Evolutionary conservation across 305 asterid genomes (phyloP), one percentile per base, ranked within the genome.

Genomic region (Rubia balearica): DNA sequence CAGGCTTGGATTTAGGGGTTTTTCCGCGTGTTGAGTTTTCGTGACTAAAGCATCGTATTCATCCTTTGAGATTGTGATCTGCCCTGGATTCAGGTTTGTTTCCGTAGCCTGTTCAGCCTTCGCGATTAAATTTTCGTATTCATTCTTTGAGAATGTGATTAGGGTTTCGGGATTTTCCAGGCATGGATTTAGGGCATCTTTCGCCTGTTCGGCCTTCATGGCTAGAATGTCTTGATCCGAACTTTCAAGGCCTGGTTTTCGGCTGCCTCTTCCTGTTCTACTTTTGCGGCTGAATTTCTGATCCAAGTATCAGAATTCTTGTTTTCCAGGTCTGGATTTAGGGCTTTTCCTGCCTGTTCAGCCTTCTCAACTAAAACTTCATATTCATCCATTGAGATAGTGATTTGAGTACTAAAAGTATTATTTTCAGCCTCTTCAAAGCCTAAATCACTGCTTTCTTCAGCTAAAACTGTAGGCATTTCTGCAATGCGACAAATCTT

Each of bases 401-500:
- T 76, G 51, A 74, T n/a, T 43, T 24, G 51, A 12, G 49, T 12
- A 19, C 13, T 3, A 2, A 8, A 57, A 10, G 0, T 21, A 8
- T 21, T 13, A 5, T 73, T 56, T 24, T 6, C 19, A n/a, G 46
- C 3, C 13, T 6, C 65, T 14, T 59, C 33, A 21, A 12, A 22
- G 3, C 68, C 61, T 12, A 57, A 38, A 66, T 9, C 46, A 10
- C 27, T 22, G 42, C 61, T 59, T 66, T 59, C 81, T 62, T 75
- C 70, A n/a, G 72, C 62, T 60, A 17, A 13, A 5, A 14, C 19
- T 51, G 57, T 71, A 6, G 40, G 8, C 16, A 75, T 48, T 75
- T 78, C 85, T 76, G 84, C 66, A 21, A 8, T 46, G 65, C 70
- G 70, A 56, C 77, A 85, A 70, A 83, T 86, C 13, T 55, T 77